Evolutionary conservation across 805 yeast species (phyloP).

Genomic region (Grigorovia yakushimaensis): DNA sequence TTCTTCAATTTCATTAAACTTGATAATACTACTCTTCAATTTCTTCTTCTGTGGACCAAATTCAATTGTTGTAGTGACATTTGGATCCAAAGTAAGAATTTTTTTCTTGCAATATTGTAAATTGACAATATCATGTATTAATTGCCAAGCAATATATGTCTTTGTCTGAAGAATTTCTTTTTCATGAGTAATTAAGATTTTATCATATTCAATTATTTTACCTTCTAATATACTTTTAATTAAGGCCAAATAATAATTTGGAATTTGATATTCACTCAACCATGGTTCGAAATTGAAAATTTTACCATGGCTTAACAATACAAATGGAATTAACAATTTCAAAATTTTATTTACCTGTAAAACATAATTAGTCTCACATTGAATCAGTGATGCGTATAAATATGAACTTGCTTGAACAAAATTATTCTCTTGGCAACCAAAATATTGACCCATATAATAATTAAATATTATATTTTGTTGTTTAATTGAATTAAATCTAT

Average conservation of each 20-base stretch:
- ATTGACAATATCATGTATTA: constrained; percentile 30
- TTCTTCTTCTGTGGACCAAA: constrained; percentile 9
- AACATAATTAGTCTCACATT: constrained; percentile 9
- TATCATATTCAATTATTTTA: constrained; percentile 43
- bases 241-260: constrained; percentile 39
- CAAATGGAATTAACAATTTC: constrained; percentile 53
- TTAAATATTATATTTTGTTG: constrained; percentile 50
- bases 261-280: constrained; percentile 36
- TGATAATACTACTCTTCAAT: constrained; percentile 9
- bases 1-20: constrained; percentile 4
- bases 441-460: constrained; percentile 60
- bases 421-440: constrained; percentile 52
- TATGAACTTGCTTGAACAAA: constrained; percentile 41
- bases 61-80: constrained; percentile 34
- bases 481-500: not conserved
- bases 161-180: constrained; percentile 37
- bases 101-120: constrained; percentile 5
- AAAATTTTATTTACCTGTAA: constrained; percentile 34
- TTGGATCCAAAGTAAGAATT: constrained; percentile 41
- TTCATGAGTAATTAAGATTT: constrained; percentile 30
- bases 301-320: constrained; percentile 23
- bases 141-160: constrained; percentile 50
- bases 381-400: constrained; percentile 38
- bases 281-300: constrained; percentile 15
- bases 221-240: constrained; percentile 45